phyloP scores from a whole-genome alignment of 1,284 basidiomycete genomes.

The Microbotryum intermedium region DNA sequence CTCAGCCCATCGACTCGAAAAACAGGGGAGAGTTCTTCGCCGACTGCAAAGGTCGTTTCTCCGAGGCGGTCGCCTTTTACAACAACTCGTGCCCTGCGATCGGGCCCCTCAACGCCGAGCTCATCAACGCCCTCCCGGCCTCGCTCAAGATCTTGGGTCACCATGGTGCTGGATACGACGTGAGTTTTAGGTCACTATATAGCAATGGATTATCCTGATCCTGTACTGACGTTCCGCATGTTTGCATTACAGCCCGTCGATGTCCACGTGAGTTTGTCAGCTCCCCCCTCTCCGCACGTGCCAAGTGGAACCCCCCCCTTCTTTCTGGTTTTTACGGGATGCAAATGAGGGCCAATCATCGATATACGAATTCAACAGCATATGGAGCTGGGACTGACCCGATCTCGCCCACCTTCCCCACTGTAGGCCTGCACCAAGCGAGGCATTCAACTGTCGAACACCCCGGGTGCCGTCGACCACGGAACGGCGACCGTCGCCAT shows the following conservation, averaged over 20 bases:
- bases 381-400: conserved; percentile 48
- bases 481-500: conserved; percentile 81
- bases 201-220: not conserved
- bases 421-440: not conserved
- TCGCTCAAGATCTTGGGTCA: conserved; percentile 77
- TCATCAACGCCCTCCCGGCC: conserved; percentile 58
- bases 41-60: conserved; percentile 63
- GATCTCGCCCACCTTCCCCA: not conserved
- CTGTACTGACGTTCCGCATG: not conserved
- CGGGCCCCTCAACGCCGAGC: conserved; percentile 69
- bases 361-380: conserved; percentile 49
- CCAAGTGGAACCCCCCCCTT: not conserved
- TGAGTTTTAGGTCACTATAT: conserved; percentile 19
- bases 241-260: not conserved
- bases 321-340: not conserved
- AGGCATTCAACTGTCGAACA: conserved; percentile 75
- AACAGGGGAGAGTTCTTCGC: conserved; percentile 60
- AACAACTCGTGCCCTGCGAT: conserved; percentile 52
- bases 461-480: conserved; percentile 80
- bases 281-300: not conserved
- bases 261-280: not conserved
- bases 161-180: conserved; percentile 87
- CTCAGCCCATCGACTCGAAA: conserved; percentile 56
- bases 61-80: conserved; percentile 66
- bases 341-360: not conserved